A percentile compares a stretch with the other conserved stretches of the same genome.
These are phyloP conservation scores for Lasiosphaeria hispida DNA, from an alignment of 495 filamentous ascomycete genomes.

Conservation along the genomic window DNA sequence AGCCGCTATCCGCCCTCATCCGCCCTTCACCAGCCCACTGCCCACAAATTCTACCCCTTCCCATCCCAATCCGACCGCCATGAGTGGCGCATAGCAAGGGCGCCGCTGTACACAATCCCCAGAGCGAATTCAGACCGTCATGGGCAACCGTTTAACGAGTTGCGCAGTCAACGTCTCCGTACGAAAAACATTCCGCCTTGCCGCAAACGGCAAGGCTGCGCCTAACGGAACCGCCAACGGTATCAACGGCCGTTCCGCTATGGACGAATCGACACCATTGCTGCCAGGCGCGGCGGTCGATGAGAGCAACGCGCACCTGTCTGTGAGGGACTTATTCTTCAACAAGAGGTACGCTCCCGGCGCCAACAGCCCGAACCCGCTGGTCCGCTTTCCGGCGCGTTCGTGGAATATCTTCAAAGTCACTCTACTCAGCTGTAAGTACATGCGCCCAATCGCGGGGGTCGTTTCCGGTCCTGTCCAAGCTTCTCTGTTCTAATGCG, in stretches of 20 bases:
- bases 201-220: conserved; percentile 3
- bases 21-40: not conserved
- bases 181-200: conserved; percentile 10
- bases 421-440: conserved; percentile 54
- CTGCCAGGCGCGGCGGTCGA: conserved; percentile 20
- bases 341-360: conserved; percentile 46
- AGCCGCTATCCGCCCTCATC: not conserved
- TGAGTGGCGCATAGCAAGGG: conserved; percentile 9
- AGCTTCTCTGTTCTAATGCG: conserved; percentile 11
- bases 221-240: conserved; percentile 7
- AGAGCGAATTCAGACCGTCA: not conserved
- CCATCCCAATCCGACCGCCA: not conserved
- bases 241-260: not conserved
- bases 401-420: conserved; percentile 50
- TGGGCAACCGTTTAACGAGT: conserved; percentile 2
- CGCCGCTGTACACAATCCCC: not conserved
- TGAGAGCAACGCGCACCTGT: not conserved
- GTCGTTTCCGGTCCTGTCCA: not conserved
- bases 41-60: conserved; percentile 1
- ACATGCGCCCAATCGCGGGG: conserved; percentile 9
- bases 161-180: conserved; percentile 11
- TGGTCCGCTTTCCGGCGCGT: conserved; percentile 57
- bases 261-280: conserved; percentile 8
- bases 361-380: conserved; percentile 45
- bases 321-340: conserved; percentile 38